These are phyloP conservation scores for Penicillium sp. DNA, from an alignment of 2,329 filamentous ascomycete genomes.

Conservation along the genomic window DNA sequence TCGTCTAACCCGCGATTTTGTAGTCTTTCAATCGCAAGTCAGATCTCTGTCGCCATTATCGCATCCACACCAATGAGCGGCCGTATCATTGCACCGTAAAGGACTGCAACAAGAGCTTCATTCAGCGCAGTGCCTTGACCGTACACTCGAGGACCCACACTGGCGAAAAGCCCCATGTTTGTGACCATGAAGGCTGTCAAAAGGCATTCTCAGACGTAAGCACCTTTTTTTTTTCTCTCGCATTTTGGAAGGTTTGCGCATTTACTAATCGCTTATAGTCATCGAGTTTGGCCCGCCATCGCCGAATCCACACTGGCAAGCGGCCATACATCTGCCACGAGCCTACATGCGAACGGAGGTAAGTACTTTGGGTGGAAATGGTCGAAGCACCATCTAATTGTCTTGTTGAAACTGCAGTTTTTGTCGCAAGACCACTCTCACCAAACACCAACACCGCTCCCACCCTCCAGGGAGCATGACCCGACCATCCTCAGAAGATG, in stretches of 20 bases:
- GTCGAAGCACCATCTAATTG: slow-evolving; percentile 2
- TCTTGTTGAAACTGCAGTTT: slow-evolving; percentile 29
- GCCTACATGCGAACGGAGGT: slow-evolving; percentile 43
- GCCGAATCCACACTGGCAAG: slow-evolving; percentile 43
- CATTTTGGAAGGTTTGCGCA: not conserved
- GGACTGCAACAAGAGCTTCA: slow-evolving; percentile 50
- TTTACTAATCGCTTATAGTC: slow-evolving; percentile 28
- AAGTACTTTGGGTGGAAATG: slow-evolving; percentile 6
- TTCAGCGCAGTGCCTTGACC: slow-evolving; percentile 50
- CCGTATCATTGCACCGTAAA: slow-evolving; percentile 48
- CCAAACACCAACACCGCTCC: slow-evolving; percentile 43
- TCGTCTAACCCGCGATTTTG: slow-evolving; percentile 3
- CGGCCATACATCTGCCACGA: slow-evolving; percentile 44
- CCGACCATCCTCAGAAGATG: slow-evolving; percentile 39
- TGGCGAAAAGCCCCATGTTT: slow-evolving; percentile 47
- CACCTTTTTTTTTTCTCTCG: not conserved
- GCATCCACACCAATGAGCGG: slow-evolving; percentile 51
- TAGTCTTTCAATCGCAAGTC: slow-evolving; percentile 53
- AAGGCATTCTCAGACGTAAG: slow-evolving; percentile 49
- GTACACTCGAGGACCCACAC: slow-evolving; percentile 48
- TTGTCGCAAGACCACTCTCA: slow-evolving; percentile 44
- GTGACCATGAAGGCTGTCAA: slow-evolving; percentile 44
- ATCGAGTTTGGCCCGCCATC: slow-evolving; percentile 43
- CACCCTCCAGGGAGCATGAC: slow-evolving; percentile 37
- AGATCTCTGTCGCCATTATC: slow-evolving; percentile 48